Evolutionary conservation across 139 green algal species (phyloP), one percentile per base, ranked within the genome.

Genomic region (Desmodesmus armatus): DNA sequence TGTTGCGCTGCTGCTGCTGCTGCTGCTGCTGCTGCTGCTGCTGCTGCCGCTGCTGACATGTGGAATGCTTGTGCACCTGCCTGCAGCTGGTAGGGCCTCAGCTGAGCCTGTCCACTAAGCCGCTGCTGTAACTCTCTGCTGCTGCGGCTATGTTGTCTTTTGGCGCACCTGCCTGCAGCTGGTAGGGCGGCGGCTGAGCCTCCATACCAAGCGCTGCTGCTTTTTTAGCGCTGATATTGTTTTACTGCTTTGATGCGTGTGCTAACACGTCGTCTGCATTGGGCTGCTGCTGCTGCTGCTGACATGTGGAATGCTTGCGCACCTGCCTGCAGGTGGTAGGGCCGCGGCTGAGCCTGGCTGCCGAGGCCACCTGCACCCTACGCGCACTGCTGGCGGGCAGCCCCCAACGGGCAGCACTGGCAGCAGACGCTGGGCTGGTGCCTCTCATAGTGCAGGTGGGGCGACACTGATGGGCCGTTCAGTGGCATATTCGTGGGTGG

Each of bases 371-470:
- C 3, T 78, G 73, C 0, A 73, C 86, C 15, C 35, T 90, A 44
- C 80, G 70, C 53, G 75, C 65, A 55, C 74, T 92, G 51, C 31
- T 92, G 79, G 75, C 58, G 25, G 86, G 86, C 69, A 78, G 73
- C 53, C 66, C 83, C 21, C 55, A 51, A 15, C 85, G 87, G 27
- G 78, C 88, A 74, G 55, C n/a, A n/a, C 40, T 7, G 62, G 83
- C 60, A 0, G 75, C 72, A 49, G n/a, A 76, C 44, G 71, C 44
- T 39, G 88, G 88, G 25, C 67, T 81, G 13, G n/a, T 72, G 51
- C 62, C 51, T 33, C 43, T 80, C n/a, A 63, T 91, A 1, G 85
- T 89, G 47, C 73, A 88, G 85, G 88, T 91, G 37, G 3, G 82
- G 5, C 21, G 5, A 4, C 35, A 7, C 19, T 27, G 17, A 62